These are phyloP conservation scores for Heterobasidion annosum DNA, from an alignment of 1,284 basidiomycete genomes.

Conservation along the genomic window DNA sequence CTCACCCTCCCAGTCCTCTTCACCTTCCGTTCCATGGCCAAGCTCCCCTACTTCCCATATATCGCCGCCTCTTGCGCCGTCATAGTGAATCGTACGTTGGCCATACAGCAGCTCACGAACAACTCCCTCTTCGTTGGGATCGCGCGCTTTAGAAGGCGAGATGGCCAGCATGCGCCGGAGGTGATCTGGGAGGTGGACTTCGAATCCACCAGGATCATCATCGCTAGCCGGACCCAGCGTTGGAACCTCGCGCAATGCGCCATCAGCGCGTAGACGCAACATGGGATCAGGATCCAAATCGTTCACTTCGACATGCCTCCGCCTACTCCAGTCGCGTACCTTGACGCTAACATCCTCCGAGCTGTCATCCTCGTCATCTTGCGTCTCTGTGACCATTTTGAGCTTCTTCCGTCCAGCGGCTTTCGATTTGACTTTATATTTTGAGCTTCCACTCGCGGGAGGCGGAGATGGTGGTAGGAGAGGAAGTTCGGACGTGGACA, in stretches of 20 bases:
- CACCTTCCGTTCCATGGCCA: conserved; percentile 28
- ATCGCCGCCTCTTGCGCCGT: conserved; percentile 54
- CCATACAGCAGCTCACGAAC: conserved; percentile 55
- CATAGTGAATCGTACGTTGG: conserved; percentile 42
- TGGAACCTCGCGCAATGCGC: conserved; percentile 1
- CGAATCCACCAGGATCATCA: conserved; percentile 26
- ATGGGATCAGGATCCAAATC: conserved; percentile 8
- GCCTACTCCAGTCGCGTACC: conserved; percentile 20
- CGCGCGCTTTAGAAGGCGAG: conserved; percentile 31
- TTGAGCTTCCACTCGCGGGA: conserved; percentile 23
- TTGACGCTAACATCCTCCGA: conserved; percentile 20
- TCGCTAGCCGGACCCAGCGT: conserved; percentile 9
- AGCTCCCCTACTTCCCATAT: conserved; percentile 73
- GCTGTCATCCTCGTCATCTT: conserved; percentile 25
- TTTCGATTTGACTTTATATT: conserved; percentile 31
- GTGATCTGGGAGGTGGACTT: conserved; percentile 56
- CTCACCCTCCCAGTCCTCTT: conserved; percentile 78
- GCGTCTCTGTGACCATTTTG: conserved; percentile 22
- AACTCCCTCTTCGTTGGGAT: conserved; percentile 41
- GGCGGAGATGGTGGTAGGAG: conserved; percentile 60
- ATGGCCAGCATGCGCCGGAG: conserved; percentile 55
- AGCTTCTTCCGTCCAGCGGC: conserved; percentile 31
- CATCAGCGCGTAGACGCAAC: conserved; percentile 4
- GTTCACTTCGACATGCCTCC: conserved; percentile 3
- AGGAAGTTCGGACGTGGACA: conserved; percentile 11